Conservation (phyloP, 2,329 filamentous ascomycete genomes). For the Colletotrichum musicola region DNA sequence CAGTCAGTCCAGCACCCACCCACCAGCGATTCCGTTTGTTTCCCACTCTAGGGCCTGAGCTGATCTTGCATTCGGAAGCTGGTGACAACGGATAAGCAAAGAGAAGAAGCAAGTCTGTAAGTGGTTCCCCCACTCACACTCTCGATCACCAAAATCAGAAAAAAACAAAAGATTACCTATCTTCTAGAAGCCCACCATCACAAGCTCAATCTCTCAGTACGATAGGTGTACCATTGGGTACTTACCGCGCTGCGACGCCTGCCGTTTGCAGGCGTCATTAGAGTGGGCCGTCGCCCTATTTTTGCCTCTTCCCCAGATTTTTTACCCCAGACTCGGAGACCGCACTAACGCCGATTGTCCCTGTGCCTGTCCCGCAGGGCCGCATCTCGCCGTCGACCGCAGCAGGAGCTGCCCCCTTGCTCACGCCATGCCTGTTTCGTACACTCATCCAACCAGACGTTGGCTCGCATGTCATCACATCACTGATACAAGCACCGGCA, state of each 20-base stretch:
- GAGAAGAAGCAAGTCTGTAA: background rate
- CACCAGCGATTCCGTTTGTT: no score
- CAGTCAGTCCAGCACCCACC: no score
- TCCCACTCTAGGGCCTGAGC: no score
- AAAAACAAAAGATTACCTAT: background rate
- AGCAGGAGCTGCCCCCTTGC: background rate
- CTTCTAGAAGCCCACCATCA: background rate
- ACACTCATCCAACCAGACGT: constrained; percentile 22
- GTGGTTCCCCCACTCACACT: background rate
- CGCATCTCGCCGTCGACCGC: background rate
- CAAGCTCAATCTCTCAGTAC: background rate
- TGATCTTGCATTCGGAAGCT: constrained; percentile 16
- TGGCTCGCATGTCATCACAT: background rate
- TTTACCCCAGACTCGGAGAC: constrained; percentile 38
- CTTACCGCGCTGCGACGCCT: background rate
- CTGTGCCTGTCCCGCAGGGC: background rate
- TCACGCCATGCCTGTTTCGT: constrained; percentile 32
- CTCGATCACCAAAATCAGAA: background rate
- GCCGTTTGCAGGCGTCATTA: background rate
- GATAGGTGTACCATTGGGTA: no score
- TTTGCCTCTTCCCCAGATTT: constrained; percentile 37
- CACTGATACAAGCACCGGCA: background rate
- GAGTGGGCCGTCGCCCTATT: constrained; percentile 1
- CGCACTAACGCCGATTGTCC: constrained; percentile 35
- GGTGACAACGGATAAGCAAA: background rate